Conservation (phyloP, 129 eudicot genomes). For the Kitagawia praeruptora region DNA sequence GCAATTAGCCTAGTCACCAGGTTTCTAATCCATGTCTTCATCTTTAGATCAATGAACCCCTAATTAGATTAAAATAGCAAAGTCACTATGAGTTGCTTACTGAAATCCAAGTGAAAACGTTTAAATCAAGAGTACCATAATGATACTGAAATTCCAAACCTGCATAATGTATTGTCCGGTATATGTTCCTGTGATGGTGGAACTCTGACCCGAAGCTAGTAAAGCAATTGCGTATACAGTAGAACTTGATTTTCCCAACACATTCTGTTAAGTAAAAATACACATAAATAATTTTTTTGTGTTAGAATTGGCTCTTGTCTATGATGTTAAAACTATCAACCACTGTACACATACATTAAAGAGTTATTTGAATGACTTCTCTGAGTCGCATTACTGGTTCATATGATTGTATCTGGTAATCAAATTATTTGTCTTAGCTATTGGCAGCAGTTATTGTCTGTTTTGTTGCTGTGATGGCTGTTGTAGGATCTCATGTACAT, state of each 20-base stretch:
- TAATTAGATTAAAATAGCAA: neutral
- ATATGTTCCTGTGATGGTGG: slow-evolving; percentile 90
- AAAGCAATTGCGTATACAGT: slow-evolving; percentile 69
- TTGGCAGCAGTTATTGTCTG: slow-evolving; percentile 89
- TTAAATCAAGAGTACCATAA: neutral
- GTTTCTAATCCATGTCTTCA: slow-evolving; percentile 11
- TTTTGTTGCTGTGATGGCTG: slow-evolving; percentile 79
- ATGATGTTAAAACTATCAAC: neutral
- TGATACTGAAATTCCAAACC: slow-evolving; percentile 24
- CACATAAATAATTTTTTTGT: neutral
- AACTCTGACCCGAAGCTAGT: slow-evolving; percentile 94
- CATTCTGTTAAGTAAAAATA: slow-evolving; percentile 41
- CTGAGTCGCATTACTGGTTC: neutral
- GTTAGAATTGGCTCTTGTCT: neutral
- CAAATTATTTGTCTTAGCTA: slow-evolving; percentile 34
- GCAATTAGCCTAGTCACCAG: slow-evolving; percentile 14
- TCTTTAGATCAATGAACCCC: slow-evolving; percentile 7
- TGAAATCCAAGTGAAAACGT: neutral
- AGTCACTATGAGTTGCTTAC: neutral
- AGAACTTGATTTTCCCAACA: slow-evolving; percentile 77
- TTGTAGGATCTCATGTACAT: slow-evolving; percentile 62
- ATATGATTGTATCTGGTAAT: slow-evolving; percentile 5
- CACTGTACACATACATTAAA: neutral
- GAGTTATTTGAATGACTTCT: neutral
- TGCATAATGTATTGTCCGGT: slow-evolving; percentile 95